Evolutionary conservation across 2,329 filamentous ascomycete species (phyloP).

Genomic region (Thermochaetoides dissita): DNA sequence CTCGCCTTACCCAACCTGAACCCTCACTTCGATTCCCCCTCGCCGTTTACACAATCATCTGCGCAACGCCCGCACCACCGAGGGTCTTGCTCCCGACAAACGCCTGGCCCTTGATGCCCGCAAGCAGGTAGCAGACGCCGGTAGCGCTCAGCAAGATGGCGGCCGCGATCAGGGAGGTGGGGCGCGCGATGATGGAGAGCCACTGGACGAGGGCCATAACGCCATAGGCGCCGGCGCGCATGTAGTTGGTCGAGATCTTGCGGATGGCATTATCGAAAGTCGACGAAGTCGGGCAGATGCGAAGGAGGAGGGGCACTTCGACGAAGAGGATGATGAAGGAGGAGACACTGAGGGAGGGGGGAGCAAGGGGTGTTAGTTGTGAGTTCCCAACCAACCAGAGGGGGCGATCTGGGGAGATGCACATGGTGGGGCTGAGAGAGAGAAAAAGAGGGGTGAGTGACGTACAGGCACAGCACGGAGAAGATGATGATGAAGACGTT

Average conservation of each 20-base stretch:
- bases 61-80: constrained; percentile 81
- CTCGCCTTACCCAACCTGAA: not conserved
- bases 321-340: constrained; percentile 68
- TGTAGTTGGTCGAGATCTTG: constrained; percentile 89
- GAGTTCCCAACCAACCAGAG: not conserved
- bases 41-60: constrained; percentile 76
- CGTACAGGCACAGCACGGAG: constrained; percentile 40
- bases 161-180: constrained; percentile 70
- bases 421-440: too few relatives aligned
- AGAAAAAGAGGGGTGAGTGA: not conserved
- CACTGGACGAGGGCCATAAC: constrained; percentile 74
- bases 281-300: constrained; percentile 90
- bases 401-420: not conserved
- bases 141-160: constrained; percentile 70
- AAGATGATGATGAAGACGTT: constrained; percentile 35
- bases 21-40: not conserved
- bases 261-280: constrained; percentile 84
- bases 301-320: constrained; percentile 84
- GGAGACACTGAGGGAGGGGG: constrained; percentile 38
- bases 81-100: constrained; percentile 93
- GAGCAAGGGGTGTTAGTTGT: not conserved
- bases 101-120: constrained; percentile 67
- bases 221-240: constrained; percentile 77
- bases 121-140: constrained; percentile 64
- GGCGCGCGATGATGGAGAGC: constrained; percentile 53